phyloP scores from a whole-genome alignment of 208 protist genomes.

The Herpetomonas tarakana region DNA sequence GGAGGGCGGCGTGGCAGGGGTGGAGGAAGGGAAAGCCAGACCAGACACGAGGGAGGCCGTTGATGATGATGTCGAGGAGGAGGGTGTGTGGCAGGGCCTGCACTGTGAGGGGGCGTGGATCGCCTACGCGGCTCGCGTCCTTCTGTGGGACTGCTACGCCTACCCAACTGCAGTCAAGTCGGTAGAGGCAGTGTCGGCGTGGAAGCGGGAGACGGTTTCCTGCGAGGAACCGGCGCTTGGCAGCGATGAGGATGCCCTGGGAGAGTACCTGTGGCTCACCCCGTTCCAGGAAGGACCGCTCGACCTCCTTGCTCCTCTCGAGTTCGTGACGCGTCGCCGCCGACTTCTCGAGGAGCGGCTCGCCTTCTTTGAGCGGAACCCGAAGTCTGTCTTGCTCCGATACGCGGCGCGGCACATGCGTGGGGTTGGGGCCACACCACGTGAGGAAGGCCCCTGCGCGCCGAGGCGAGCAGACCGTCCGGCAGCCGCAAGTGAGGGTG shows the following conservation, averaged over 20 bases:
- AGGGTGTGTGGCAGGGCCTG: constrained; percentile 43
- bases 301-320: constrained; percentile 27
- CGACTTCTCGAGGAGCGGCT: constrained; percentile 40
- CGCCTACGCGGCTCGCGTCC: constrained; percentile 39
- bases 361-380: constrained; percentile 42
- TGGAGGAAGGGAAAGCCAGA: background rate
- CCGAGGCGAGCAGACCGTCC: no score
- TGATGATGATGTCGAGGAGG: background rate
- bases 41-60: no score
- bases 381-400: constrained; percentile 27
- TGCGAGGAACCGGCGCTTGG: background rate
- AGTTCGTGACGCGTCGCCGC: constrained; percentile 40
- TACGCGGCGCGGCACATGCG: constrained; percentile 26
- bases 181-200: background rate
- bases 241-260: background rate
- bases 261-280: constrained; percentile 47
- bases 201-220: background rate
- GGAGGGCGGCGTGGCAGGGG: background rate
- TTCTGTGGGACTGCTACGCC: constrained; percentile 57
- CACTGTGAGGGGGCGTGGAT: constrained; percentile 84
- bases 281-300: constrained; percentile 67
- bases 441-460: no score
- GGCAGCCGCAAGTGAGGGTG: no score
- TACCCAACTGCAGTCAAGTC: constrained; percentile 9
- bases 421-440: background rate